These are phyloP conservation scores for Aspergillus sclerotialis DNA, from an alignment of 2,329 filamentous ascomycete species.

Conservation along the genomic window DNA sequence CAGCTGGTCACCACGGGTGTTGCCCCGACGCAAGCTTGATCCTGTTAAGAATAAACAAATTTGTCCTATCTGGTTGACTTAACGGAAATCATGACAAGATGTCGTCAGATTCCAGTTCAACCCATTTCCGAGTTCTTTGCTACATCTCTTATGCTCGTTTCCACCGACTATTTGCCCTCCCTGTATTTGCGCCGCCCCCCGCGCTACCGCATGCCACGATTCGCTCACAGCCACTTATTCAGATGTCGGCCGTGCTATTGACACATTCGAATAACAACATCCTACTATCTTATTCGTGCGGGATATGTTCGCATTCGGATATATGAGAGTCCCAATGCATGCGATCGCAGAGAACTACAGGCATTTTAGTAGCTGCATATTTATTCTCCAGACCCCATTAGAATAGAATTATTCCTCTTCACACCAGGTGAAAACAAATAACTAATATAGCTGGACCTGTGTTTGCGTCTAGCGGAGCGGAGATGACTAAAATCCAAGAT, in stretches of 20 bases:
- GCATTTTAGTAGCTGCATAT: conserved; percentile 16
- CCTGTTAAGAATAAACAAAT: too few species aligned
- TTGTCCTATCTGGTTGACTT: too few species aligned
- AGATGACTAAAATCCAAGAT: conserved; percentile 6
- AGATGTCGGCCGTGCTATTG: conserved; percentile 10
- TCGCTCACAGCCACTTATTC: conserved; percentile 15
- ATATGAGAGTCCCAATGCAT: conserved; percentile 14
- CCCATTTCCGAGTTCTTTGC: neutral
- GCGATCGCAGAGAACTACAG: conserved; percentile 14
- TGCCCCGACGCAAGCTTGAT: too few species aligned
- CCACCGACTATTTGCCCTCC: conserved; percentile 15
- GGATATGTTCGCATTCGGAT: conserved; percentile 22
- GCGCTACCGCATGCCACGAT: conserved; percentile 6
- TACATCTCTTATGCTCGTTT: conserved; percentile 8
- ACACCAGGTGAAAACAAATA: too few species aligned
- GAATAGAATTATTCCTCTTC: too few species aligned
- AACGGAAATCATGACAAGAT: neutral
- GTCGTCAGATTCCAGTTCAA: neutral
- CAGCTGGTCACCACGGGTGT: too few species aligned
- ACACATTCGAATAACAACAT: neutral
- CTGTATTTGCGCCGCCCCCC: too few species aligned
- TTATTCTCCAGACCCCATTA: conserved; percentile 6
- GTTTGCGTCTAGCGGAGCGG: conserved; percentile 13
- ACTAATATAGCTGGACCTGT: conserved; percentile 14
- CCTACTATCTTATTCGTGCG: conserved; percentile 16